Evolutionary conservation across 2,329 filamentous ascomycete genomes (phyloP).

Genomic region (Pleurostoma richardsiae): DNA sequence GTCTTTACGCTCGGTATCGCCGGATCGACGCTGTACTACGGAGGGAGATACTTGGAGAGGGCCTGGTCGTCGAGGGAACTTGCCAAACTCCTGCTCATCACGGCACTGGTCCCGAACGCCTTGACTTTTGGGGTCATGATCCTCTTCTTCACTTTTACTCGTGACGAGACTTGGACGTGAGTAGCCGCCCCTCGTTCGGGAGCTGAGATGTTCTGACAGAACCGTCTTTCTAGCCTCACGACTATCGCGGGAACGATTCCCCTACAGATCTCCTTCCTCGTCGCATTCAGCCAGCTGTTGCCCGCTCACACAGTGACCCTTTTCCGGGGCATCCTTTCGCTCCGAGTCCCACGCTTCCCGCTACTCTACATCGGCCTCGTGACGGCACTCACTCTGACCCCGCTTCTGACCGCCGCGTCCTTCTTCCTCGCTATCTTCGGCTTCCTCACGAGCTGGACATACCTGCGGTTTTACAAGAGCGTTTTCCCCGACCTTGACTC

Average conservation of each 20-base stretch:
- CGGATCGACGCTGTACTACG: slow-evolving; percentile 77
- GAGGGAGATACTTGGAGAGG: slow-evolving; percentile 89
- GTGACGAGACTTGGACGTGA: slow-evolving; percentile 64
- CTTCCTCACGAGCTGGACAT: slow-evolving; percentile 87
- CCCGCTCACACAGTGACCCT: slow-evolving; percentile 95
- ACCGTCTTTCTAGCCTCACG: slow-evolving; percentile 52
- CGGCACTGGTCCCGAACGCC: slow-evolving; percentile 74
- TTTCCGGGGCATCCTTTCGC: slow-evolving; percentile 80
- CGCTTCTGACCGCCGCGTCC: slow-evolving; percentile 62
- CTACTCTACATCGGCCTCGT: slow-evolving; percentile 72
- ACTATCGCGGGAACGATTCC: slow-evolving; percentile 85
- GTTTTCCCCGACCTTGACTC: slow-evolving; percentile 65
- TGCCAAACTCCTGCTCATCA: slow-evolving; percentile 79
- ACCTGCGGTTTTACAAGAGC: slow-evolving; percentile 89
- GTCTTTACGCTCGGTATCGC: slow-evolving; percentile 79
- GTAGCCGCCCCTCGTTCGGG: slow-evolving; percentile 10
- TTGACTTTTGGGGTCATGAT: slow-evolving; percentile 70
- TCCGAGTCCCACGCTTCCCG: slow-evolving; percentile 71
- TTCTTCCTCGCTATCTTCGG: slow-evolving; percentile 76
- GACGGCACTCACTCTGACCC: slow-evolving; percentile 56
- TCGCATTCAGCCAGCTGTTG: slow-evolving; percentile 95
- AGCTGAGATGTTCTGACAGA: slow-evolving; percentile 9
- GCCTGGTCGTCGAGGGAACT: slow-evolving; percentile 93
- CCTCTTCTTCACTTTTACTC: slow-evolving; percentile 65
- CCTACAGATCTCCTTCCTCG: slow-evolving; percentile 87